A percentile compares a stretch with the other conserved stretches of the same genome.
Evolutionary conservation across 2,329 filamentous ascomycete species (phyloP).

Genomic region (Cytospora mali): DNA sequence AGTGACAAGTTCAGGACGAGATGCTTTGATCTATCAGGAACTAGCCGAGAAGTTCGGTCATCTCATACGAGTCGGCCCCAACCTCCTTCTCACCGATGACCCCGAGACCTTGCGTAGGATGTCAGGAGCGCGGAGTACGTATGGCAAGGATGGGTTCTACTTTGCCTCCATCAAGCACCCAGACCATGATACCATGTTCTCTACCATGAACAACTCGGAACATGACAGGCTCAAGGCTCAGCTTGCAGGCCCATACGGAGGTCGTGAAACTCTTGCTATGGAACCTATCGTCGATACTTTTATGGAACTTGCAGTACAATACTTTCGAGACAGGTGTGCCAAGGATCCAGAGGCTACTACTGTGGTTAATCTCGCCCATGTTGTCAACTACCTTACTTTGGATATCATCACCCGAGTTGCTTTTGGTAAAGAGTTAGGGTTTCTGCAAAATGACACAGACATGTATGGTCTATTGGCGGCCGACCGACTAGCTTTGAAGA

Average conservation of each 20-base stretch:
- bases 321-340: slow-evolving; percentile 1
- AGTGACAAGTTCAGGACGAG: slow-evolving; percentile 30
- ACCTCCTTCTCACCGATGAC: slow-evolving; percentile 40
- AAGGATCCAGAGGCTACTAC: background rate
- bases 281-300: slow-evolving; percentile 30
- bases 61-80: slow-evolving; percentile 41
- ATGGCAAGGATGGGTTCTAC: slow-evolving; percentile 31
- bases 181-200: slow-evolving; percentile 21
- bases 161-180: background rate
- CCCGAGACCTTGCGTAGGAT: slow-evolving; percentile 37
- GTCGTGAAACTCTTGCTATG: slow-evolving; percentile 34
- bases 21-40: slow-evolving; percentile 32
- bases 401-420: slow-evolving; percentile 54
- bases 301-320: background rate
- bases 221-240: slow-evolving; percentile 38
- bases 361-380: slow-evolving; percentile 47
- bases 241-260: slow-evolving; percentile 32
- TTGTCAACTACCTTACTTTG: slow-evolving; percentile 51
- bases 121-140: slow-evolving; percentile 35
- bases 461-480: slow-evolving; percentile 47
- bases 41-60: slow-evolving; percentile 34
- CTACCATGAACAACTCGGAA: slow-evolving; percentile 27
- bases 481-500: slow-evolving; percentile 41
- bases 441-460: slow-evolving; percentile 46
- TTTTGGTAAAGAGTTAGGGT: slow-evolving; percentile 49